Base-by-base conservation (phyloP, 2,329 filamentous ascomycete species). In the Diplodia mutila region DNA sequence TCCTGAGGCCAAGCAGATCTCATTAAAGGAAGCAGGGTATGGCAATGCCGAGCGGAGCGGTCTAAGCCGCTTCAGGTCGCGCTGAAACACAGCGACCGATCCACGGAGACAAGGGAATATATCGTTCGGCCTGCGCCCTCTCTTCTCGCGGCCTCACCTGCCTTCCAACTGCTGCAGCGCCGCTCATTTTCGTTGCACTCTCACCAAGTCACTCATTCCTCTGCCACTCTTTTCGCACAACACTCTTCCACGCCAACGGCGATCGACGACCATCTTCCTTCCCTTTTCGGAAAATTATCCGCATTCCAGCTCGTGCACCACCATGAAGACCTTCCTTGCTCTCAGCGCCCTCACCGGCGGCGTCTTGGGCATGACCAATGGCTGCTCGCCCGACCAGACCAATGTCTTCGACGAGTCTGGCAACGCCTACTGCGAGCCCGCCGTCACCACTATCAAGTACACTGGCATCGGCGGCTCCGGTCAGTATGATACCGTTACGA, bases 401-500 rank as follows among this genome's bases (percentile, higher is more conserved):
- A 48, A 63, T n/a, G 53, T 53, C 46, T 64, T 64, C 25, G 61
- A 64, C 29, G 70, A 46, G 11, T 57, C 51, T 9, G 51, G 51
- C 21, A 92, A 91, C 78, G 89, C 80, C 80, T 92, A 89, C 80
- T 91, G 89, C 78, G 83, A 87, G 67, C 66, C 66, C 23, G 74
- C 84, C 48, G 89, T 93, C 67, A 79, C 85, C 67, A 85, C 88
- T 59, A 89, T 94, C 77, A 85, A 86, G n/a, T 93, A 92, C 78
- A 79, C 79, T 68, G 86, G 87, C 66, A 84, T 92, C 72, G 86
- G 85, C 34, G 81, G 82, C 59, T 72, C 83, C 52, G 90, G 90
- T 48, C 81, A 80, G 53, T 94, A 92, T 81, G 84, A 90, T 68
- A 84, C 85, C 66, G 85, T 93, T 42, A 86, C 83, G 29, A 73